Evolutionary conservation across 75 land plant genomes (phyloP).

Genomic region (Cryptomeria japonica): DNA sequence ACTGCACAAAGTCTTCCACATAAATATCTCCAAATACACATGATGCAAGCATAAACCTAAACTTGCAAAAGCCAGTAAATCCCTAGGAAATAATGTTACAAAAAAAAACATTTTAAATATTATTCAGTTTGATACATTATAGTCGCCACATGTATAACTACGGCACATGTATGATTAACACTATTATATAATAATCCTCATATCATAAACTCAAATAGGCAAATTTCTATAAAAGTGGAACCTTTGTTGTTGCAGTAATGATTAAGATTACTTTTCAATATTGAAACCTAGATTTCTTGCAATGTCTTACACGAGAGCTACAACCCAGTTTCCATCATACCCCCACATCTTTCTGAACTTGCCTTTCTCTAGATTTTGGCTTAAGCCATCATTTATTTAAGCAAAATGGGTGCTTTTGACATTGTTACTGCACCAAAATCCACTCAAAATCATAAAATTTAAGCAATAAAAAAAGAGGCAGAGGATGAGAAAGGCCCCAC

Average conservation of each 20-base stretch:
- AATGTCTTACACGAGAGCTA: neutral
- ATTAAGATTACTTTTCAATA: no score
- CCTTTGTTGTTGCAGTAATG: neutral
- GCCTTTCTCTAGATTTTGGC: neutral
- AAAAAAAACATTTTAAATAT: neutral
- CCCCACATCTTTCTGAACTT: neutral
- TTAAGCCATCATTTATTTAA: neutral
- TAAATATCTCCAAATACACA: neutral
- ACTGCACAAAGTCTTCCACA: neutral
- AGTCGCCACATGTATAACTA: neutral
- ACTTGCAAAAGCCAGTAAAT: neutral
- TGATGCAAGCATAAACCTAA: neutral
- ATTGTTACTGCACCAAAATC: neutral
- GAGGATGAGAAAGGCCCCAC: neutral
- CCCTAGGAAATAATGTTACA: neutral
- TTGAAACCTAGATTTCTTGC: neutral
- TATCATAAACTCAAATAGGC: neutral
- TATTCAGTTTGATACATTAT: neutral
- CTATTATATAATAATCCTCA: neutral
- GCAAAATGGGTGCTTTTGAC: neutral
- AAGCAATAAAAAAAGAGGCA: neutral
- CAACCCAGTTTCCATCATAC: neutral
- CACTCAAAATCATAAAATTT: neutral
- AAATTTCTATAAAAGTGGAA: neutral
- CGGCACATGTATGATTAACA: neutral